Base-by-base conservation (phyloP, 805 yeast genomes). In the Nakazawaea peltata region DNA sequence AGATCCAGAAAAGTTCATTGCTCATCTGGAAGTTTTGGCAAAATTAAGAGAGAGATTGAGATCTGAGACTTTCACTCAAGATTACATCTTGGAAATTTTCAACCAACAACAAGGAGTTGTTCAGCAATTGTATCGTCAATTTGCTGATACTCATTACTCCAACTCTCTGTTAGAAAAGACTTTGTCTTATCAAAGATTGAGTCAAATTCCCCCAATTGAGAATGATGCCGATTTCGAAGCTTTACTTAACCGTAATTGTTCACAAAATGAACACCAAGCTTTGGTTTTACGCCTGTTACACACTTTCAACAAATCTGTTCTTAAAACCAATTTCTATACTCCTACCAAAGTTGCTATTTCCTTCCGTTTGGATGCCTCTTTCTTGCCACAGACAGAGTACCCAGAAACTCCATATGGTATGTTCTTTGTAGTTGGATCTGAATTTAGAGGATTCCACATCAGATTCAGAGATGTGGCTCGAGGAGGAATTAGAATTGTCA, bases 401-500 rank as follows among this genome's bases (percentile, higher is more conserved):
- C 95, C 97, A 26, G 90, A 85, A 46, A 81, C 81, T 30, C 94
- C 96, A 37, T 92, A 67, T 53, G 98, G 97, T 45, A 83, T 90
- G 81, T 90, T 90, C 64, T 78, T 90, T 47, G 82, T 88, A 40
- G 95, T 92, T 44, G 98, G 98, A 43, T 83, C 87, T 44, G 96
- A 92, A 54, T 90, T 90, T 63, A 75, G 96, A 58, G 98, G 97
- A 18, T 92, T 90, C 81, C 98, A 90, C 56, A 81, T 92, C 43
- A 74, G 98, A 59, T 90, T 90, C 65, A 77, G 96, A 57, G 97
- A 90, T 59, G 87, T 90, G 53, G 95, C 98, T 15, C 77, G 98
- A 58, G 98, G 98, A 58, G 98, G 98, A 57, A 92, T 90, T 49
- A 77, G 98, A 61, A 83, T 90, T 52, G 97, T 90, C 48, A 79